phyloP scores from a whole-genome alignment of 202 grass and related monocot species.

The Elaeis oleifera region DNA sequence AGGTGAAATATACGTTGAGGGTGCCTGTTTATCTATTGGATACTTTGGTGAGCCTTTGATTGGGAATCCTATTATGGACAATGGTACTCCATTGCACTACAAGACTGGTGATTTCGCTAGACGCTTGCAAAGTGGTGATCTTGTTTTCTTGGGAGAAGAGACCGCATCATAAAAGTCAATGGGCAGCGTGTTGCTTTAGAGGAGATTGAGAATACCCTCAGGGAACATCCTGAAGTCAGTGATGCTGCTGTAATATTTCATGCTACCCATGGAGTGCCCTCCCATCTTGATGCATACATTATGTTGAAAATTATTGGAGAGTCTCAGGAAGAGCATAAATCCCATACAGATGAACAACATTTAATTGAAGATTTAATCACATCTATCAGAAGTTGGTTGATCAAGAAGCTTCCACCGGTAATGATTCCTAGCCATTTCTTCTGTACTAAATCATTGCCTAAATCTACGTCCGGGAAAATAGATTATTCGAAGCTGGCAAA shows the following conservation, averaged over 20 bases:
- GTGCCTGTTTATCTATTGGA: conserved; percentile 73
- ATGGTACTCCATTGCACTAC: conserved; percentile 28
- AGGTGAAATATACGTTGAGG: conserved; percentile 74
- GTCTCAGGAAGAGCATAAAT: conserved; percentile 2
- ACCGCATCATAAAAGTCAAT: conserved; percentile 61
- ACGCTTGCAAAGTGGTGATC: conserved; percentile 47
- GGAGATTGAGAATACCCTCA: conserved; percentile 67
- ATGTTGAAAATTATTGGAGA: conserved; percentile 32
- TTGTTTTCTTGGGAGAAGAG: conserved; percentile 76
- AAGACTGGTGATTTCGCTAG: conserved; percentile 73
- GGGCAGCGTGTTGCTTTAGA: conserved; percentile 69
- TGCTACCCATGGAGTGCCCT: conserved; percentile 10
- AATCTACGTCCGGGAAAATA: conserved; percentile 71
- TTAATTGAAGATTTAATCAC: conserved; percentile 35
- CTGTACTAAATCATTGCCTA: conserved; percentile 44
- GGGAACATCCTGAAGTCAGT: conserved; percentile 55
- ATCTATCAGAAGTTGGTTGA: conserved; percentile 60
- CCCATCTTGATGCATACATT: conserved; percentile 62
- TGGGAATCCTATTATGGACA: conserved; percentile 13
- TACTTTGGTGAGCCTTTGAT: conserved; percentile 38
- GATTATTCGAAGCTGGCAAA: conserved; percentile 56
- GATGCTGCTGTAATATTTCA: conserved; percentile 63
- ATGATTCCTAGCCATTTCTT: conserved; percentile 71
- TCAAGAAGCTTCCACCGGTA: conserved; percentile 47
- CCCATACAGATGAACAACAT: conserved; percentile 4